Evolutionary conservation across 331 rosid species (phyloP).

Genomic region (Cydonia oblonga): DNA sequence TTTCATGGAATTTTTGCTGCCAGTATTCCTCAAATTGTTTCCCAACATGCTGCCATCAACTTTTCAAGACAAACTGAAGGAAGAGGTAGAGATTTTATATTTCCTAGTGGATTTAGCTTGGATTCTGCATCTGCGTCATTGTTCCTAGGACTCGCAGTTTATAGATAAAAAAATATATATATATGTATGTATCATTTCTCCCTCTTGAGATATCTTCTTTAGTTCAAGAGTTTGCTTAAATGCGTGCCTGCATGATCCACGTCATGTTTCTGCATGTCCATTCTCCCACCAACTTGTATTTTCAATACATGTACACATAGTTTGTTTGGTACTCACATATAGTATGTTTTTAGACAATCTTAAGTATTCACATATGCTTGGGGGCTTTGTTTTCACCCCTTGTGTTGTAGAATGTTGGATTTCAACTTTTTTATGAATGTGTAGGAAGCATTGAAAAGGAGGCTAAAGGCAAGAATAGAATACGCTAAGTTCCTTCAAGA

Average conservation of each 20-base stretch:
- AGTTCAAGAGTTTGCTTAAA: not conserved
- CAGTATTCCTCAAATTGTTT: slow-evolving; percentile 72
- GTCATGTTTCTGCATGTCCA: not conserved
- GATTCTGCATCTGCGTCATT: too few relatives aligned
- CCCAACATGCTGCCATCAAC: slow-evolving; percentile 97
- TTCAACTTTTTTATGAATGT: slow-evolving; percentile 9
- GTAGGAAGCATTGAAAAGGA: slow-evolving; percentile 87
- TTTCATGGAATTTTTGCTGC: slow-evolving; percentile 79
- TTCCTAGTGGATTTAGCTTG: not conserved
- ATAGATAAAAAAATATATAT: too few relatives aligned
- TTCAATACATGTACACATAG: not conserved
- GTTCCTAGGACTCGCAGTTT: too few relatives aligned
- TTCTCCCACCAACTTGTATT: not conserved
- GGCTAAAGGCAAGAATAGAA: slow-evolving; percentile 85
- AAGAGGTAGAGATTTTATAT: slow-evolving; percentile 44
- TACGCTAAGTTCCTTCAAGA: slow-evolving; percentile 94
- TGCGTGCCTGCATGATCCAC: not conserved
- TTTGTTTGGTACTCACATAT: not conserved
- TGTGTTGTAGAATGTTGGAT: slow-evolving; percentile 11
- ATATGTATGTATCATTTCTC: too few relatives aligned
- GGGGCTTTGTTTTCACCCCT: not conserved
- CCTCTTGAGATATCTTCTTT: not conserved
- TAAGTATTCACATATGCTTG: not conserved
- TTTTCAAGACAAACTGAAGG: slow-evolving; percentile 91
- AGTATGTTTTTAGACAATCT: not conserved